These are phyloP conservation scores for Exophiala mesophila DNA, from an alignment of 2,329 filamentous ascomycete genomes.

Conservation along the genomic window DNA sequence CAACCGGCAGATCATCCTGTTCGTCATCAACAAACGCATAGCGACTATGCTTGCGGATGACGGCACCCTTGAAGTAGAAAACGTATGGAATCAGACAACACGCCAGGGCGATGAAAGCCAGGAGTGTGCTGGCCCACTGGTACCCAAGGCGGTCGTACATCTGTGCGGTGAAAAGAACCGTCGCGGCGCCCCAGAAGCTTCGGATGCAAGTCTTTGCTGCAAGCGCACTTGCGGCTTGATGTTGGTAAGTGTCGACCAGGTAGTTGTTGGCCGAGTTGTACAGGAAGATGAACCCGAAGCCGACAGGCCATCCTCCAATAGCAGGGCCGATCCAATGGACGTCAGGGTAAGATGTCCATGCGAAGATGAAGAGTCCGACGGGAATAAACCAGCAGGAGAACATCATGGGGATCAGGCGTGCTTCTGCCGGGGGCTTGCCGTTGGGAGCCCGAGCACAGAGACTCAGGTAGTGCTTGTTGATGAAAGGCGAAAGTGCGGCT, in stretches of 20 bases:
- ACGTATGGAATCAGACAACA: conserved; percentile 79
- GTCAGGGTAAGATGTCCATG: conserved; percentile 55
- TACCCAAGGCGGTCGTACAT: conserved; percentile 71
- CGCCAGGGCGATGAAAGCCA: conserved; percentile 68
- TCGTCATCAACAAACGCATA: conserved; percentile 64
- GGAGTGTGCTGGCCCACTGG: conserved; percentile 68
- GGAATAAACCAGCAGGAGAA: conserved; percentile 67
- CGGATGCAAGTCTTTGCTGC: conserved; percentile 83
- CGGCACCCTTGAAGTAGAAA: conserved; percentile 72
- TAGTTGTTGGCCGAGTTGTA: conserved; percentile 77
- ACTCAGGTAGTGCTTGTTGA: conserved; percentile 76
- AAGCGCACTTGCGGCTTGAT: conserved; percentile 77
- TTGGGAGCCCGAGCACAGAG: conserved; percentile 55
- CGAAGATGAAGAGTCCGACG: conserved; percentile 62
- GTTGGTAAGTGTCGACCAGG: conserved; percentile 75
- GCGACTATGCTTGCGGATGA: conserved; percentile 63
- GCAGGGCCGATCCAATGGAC: conserved; percentile 68
- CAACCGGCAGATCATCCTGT: conserved; percentile 23
- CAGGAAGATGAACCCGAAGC: conserved; percentile 77
- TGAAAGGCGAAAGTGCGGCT: conserved; percentile 61
- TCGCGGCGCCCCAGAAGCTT: conserved; percentile 76
- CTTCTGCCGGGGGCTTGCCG: conserved; percentile 71
- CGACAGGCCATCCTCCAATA: conserved; percentile 66
- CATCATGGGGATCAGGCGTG: conserved; percentile 80
- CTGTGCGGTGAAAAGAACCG: conserved; percentile 74